Evolutionary conservation across 2,329 filamentous ascomycete species (phyloP).

Genomic region (Neopestalotiopsis rosae): DNA sequence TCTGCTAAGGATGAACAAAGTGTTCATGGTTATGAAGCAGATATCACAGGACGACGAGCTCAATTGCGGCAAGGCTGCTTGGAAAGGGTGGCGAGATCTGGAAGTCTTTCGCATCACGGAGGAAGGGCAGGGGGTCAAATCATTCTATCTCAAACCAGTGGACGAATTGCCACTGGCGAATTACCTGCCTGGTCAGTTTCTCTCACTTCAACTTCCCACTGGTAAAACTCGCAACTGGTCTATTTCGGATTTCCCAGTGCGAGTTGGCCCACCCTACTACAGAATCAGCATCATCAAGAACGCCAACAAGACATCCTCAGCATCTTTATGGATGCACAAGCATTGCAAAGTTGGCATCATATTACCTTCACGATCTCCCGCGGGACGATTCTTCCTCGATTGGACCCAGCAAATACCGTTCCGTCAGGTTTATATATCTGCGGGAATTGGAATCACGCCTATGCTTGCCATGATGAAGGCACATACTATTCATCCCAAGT

Average conservation of each 20-base stretch:
- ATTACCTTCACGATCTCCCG: constrained; percentile 27
- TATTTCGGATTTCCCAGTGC: constrained; percentile 28
- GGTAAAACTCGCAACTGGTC: constrained; percentile 28
- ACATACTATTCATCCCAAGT: constrained; percentile 27
- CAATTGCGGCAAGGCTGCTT: constrained; percentile 24
- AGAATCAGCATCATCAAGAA: constrained; percentile 29
- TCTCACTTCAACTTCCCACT: constrained; percentile 27
- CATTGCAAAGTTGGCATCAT: constrained; percentile 22
- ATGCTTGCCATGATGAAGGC: constrained; percentile 32
- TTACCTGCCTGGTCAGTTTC: constrained; percentile 31
- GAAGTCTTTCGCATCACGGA: constrained; percentile 24
- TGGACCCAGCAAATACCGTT: constrained; percentile 19
- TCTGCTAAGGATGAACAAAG: constrained; percentile 30
- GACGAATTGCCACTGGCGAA: constrained; percentile 24
- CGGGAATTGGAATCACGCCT: constrained; percentile 32
- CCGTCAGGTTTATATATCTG: constrained; percentile 30
- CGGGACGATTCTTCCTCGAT: constrained; percentile 30
- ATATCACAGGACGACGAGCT: constrained; percentile 25
- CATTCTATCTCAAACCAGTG: constrained; percentile 27
- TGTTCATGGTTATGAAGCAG: constrained; percentile 21
- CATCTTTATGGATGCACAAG: constrained; percentile 31
- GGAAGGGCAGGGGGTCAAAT: constrained; percentile 27
- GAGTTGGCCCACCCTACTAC: constrained; percentile 26
- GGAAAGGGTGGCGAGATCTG: constrained; percentile 29
- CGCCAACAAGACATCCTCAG: constrained; percentile 20